A percentile compares a stretch with the other conserved stretches of the same genome.
Conservation (phyloP, 768 basidiomycete species). For the Galerina marginata region DNA sequence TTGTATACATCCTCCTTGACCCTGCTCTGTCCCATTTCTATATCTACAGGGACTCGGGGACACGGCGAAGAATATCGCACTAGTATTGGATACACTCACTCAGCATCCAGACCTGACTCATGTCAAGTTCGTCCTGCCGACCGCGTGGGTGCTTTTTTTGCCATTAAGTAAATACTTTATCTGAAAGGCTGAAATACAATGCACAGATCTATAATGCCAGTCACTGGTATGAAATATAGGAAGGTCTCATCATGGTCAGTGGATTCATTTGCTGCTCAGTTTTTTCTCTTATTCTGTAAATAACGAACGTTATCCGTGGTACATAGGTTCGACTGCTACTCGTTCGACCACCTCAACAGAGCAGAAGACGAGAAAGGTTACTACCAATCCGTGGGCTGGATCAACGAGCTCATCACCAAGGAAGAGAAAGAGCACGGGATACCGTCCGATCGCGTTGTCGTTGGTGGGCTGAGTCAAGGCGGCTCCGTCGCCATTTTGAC, state of each 20-base stretch:
- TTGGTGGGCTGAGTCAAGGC: slow-evolving; percentile 58
- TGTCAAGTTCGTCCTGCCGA: slow-evolving; percentile 7
- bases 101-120: slow-evolving; percentile 3
- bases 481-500: slow-evolving; percentile 49
- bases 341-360: not conserved
- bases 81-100: not conserved
- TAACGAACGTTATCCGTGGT: not conserved
- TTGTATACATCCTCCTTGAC: not conserved
- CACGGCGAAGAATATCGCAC: not conserved
- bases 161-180: not conserved
- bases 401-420: slow-evolving; percentile 44
- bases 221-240: not conserved
- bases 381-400: slow-evolving; percentile 34
- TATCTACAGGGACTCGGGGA: slow-evolving; percentile 1
- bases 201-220: not conserved
- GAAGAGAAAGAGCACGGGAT: slow-evolving; percentile 48
- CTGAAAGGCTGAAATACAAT: not conserved
- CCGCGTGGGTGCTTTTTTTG: not conserved
- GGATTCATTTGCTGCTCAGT: not conserved
- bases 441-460: slow-evolving; percentile 44
- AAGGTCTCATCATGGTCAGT: not conserved
- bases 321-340: slow-evolving; percentile 2
- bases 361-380: slow-evolving; percentile 46
- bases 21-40: not conserved
- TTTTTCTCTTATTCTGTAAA: too few species aligned